Percentiles rank a stretch among this genome's conserved stretches.
phyloP scores from a whole-genome alignment of 2,329 filamentous ascomycete genomes.

The Aureobasidium namibiae region DNA sequence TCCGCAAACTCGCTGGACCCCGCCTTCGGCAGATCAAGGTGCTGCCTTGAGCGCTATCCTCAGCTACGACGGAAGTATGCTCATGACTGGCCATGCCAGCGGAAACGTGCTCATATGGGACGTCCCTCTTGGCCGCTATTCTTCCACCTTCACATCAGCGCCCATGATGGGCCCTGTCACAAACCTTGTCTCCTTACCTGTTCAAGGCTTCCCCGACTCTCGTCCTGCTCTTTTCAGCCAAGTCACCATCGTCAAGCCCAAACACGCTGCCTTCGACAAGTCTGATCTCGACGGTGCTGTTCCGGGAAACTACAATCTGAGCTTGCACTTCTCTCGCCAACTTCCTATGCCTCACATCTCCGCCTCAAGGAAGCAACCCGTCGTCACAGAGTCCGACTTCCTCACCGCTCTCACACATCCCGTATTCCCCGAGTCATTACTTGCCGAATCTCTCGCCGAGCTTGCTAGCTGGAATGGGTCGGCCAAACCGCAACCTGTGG shows the following conservation, averaged over 20 bases:
- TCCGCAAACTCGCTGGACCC: conserved; percentile 26
- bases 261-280: conserved; percentile 46
- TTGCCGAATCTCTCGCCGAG: conserved; percentile 28
- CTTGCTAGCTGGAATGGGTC: conserved; percentile 26
- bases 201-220: conserved; percentile 40
- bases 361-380: conserved; percentile 19
- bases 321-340: conserved; percentile 48
- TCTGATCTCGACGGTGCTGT: conserved; percentile 27
- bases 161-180: conserved; percentile 76
- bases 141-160: conserved; percentile 49
- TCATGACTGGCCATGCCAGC: conserved; percentile 73
- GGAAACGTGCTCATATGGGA: conserved; percentile 79
- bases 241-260: conserved; percentile 68
- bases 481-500: conserved; percentile 19
- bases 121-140: conserved; percentile 60
- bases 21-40: conserved; percentile 47
- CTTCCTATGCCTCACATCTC: conserved; percentile 24
- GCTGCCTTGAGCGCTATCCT: conserved; percentile 60
- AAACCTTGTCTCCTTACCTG: conserved; percentile 66
- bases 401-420: conserved; percentile 35
- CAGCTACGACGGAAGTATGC: conserved; percentile 71
- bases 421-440: conserved; percentile 31
- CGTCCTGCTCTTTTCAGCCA: conserved; percentile 10
- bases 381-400: conserved; percentile 22
- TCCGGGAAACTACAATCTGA: conserved; percentile 56